Evolutionary conservation across 352 stramenopile genomes (phyloP).

Genomic region (Globisporangium perplexum): DNA sequence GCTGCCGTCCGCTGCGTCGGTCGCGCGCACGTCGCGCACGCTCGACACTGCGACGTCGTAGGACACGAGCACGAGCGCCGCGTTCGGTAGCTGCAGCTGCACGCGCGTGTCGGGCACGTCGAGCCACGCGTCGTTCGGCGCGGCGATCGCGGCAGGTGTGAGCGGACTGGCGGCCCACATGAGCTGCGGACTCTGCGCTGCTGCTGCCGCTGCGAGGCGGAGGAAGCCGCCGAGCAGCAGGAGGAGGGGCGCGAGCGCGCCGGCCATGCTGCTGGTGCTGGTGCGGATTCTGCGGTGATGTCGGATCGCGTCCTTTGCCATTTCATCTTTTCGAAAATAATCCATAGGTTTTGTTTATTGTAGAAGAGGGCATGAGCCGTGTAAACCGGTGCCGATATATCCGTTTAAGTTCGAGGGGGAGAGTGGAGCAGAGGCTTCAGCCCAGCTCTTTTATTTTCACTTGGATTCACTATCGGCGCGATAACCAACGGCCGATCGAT

Average conservation of each 20-base stretch:
- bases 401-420: background rate
- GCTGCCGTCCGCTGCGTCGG: slow-evolving; percentile 19
- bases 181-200: slow-evolving; percentile 28
- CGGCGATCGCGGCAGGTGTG: slow-evolving; percentile 21
- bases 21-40: slow-evolving; percentile 16
- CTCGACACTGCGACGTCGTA: slow-evolving; percentile 66
- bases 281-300: too few species aligned
- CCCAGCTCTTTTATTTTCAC: slow-evolving; percentile 2
- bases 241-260: background rate
- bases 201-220: background rate
- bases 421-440: background rate
- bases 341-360: too few species aligned
- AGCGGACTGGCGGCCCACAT: slow-evolving; percentile 64
- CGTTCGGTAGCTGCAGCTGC: slow-evolving; percentile 41
- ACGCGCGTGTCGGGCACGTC: slow-evolving; percentile 54
- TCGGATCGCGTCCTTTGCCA: too few species aligned
- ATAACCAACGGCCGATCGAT: slow-evolving; percentile 1
- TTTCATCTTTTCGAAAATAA: too few species aligned
- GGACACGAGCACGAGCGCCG: slow-evolving; percentile 54
- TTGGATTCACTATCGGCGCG: background rate
- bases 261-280: background rate
- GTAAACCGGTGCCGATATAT: too few species aligned
- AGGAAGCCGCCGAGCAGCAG: background rate
- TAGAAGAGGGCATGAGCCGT: too few species aligned
- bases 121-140: slow-evolving; percentile 35